phyloP scores from a whole-genome alignment of 129 eudicot species.

The Solidago caesia region DNA sequence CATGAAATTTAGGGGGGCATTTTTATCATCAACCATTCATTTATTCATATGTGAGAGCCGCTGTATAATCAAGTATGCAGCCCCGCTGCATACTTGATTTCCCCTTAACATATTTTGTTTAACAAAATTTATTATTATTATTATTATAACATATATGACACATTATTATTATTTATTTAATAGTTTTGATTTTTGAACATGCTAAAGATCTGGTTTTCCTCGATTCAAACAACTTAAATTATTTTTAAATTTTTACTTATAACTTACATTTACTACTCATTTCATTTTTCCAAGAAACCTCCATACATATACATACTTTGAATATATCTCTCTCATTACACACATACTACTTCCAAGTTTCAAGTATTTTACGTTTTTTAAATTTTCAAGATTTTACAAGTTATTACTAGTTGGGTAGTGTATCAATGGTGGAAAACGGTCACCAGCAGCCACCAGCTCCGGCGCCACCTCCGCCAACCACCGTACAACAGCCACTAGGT shows the following conservation, averaged over 20 bases:
- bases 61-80: too few species aligned
- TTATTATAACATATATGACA: background rate
- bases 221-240: background rate
- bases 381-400: too few species aligned
- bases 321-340: conserved; percentile 12
- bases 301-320: background rate
- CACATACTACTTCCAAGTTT: background rate
- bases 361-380: too few species aligned
- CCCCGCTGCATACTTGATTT: too few species aligned
- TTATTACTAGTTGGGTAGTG: too few species aligned
- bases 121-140: background rate
- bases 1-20: too few species aligned
- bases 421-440: conserved; percentile 56
- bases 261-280: conserved; percentile 24
- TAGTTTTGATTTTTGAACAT: conserved; percentile 29
- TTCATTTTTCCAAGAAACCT: conserved; percentile 33
- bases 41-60: too few species aligned
- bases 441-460: conserved; percentile 47
- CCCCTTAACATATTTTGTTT: background rate
- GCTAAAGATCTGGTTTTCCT: conserved; percentile 33
- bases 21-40: too few species aligned
- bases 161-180: conserved; percentile 23
- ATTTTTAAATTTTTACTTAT: conserved; percentile 10
- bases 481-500: conserved; percentile 56
- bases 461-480: conserved; percentile 41